Evolutionary conservation across 2,329 filamentous ascomycete species (phyloP).

Genomic region (Fusarium caatingaense): DNA sequence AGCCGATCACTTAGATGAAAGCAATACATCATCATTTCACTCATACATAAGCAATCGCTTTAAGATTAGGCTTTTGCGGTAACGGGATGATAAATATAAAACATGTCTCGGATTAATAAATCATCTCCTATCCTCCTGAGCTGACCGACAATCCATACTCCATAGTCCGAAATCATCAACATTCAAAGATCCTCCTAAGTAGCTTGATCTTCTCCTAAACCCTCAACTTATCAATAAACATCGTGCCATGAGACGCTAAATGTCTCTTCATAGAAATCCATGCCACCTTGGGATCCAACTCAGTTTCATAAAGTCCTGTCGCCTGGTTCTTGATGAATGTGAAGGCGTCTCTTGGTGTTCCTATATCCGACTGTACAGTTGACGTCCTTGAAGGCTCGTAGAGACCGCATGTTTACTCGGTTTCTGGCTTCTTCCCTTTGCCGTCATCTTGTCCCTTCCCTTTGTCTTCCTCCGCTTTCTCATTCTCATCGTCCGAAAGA

Average conservation of each 20-base stretch:
- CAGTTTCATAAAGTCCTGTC: not conserved
- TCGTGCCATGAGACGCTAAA: constrained; percentile 3
- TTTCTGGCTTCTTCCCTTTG: not conserved
- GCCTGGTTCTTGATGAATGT: not conserved
- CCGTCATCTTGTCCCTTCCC: not conserved
- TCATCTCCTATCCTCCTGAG: not conserved
- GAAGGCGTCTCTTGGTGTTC: not conserved
- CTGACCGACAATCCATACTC: not conserved
- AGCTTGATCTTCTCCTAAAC: not conserved
- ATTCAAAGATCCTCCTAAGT: not conserved
- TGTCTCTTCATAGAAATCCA: not conserved
- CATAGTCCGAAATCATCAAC: not conserved
- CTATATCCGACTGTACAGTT: not conserved
- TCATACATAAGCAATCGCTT: not conserved
- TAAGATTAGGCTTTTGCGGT: not conserved
- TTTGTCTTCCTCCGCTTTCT: not conserved
- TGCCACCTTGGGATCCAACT: not conserved
- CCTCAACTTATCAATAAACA: constrained; percentile 1
- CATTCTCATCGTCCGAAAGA: not conserved
- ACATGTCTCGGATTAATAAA: constrained; percentile 25
- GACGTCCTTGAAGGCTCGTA: not conserved
- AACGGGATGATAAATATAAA: constrained; percentile 2
- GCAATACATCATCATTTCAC: not conserved
- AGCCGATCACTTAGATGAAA: not conserved
- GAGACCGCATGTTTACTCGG: not conserved